Evolutionary conservation across 768 basidiomycete genomes (phyloP), one percentile per base, ranked within the genome.

Genomic region (Auricularia cornea): DNA sequence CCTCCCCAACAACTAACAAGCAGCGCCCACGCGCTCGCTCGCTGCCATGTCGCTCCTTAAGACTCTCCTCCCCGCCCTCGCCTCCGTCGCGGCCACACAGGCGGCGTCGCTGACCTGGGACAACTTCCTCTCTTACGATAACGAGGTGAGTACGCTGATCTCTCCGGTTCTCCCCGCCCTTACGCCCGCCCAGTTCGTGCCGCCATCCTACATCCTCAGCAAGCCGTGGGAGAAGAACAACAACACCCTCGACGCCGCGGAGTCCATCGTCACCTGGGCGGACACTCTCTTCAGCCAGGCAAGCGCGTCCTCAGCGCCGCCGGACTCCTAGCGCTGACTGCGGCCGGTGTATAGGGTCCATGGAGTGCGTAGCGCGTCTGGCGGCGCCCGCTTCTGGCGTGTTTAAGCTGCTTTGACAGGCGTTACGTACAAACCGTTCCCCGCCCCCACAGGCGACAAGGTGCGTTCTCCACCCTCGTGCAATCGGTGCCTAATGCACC

Each of bases 341-440:
- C 20, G 5, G 11, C 35, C 35, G 35, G 10, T 14, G 8, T 6
- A 48, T 18, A 48, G 30, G 83, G 83, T 35, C 83, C 88, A 14
- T 79, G 89, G 60, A 90, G 86, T 67, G 75, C 89, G 64, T 87
- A 69, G 82, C 1, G 74, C 84, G 6, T 84, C 88, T 0, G 88
- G 89, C 12, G 8, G 35, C 6, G 26, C 54, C 10, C 8, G 28
- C 54, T 57, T 57, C 30, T 23, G 23, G 44, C 16, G 16, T 57
- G 26, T 57, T 20, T 57, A 26, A 57, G 28, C 26, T 16, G 16
- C 54, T 57, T n/a, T 52, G 18, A 16, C 54, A 57, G 54, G 54
- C 26, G 54, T 57, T 26, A 57, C 54, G 28, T 31, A 28, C 28
- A 57, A 57, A 26, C 54, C 54, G 28, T 57, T 57, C 30, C 16